Percentiles rank a stretch among this genome's conserved stretches.
These are phyloP conservation scores for Penicillium pulvis DNA, from an alignment of 495 filamentous ascomycete genomes.

Conservation along the genomic window DNA sequence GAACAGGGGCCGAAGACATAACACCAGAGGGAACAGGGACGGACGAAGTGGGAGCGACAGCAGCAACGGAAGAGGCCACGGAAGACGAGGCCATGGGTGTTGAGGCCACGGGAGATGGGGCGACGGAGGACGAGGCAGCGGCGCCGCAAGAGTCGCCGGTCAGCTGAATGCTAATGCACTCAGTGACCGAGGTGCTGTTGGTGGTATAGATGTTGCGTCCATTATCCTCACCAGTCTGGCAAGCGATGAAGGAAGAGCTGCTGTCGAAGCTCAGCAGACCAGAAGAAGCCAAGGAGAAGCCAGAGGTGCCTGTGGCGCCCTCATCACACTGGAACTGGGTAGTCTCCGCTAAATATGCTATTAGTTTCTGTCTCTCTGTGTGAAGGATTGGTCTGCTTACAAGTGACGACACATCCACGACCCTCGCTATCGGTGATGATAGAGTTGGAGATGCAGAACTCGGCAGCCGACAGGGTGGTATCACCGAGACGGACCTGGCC, in stretches of 20 bases:
- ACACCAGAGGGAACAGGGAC: background rate
- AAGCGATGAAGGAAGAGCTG: conserved; percentile 53
- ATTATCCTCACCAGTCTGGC: conserved; percentile 50
- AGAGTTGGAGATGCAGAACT: conserved; percentile 50
- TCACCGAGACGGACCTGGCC: conserved; percentile 57
- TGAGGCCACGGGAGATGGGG: conserved; percentile 1
- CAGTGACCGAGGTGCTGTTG: conserved; percentile 42
- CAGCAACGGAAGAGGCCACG: background rate
- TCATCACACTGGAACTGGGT: conserved; percentile 69
- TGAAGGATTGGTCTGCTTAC: conserved; percentile 31
- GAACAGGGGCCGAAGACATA: background rate
- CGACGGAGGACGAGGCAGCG: conserved; percentile 8
- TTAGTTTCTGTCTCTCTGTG: conserved; percentile 1
- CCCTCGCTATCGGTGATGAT: conserved; percentile 55
- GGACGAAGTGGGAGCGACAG: background rate
- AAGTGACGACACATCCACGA: conserved; percentile 60
- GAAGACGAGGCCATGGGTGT: conserved; percentile 4
- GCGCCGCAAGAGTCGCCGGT: conserved; percentile 48
- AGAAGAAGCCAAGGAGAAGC: conserved; percentile 52
- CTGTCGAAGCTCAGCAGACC: conserved; percentile 48
- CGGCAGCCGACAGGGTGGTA: conserved; percentile 35
- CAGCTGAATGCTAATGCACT: conserved; percentile 50
- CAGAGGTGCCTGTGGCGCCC: conserved; percentile 45
- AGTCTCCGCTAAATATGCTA: conserved; percentile 45
- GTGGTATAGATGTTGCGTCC: conserved; percentile 56